phyloP scores from a whole-genome alignment of 495 filamentous ascomycete species.

The Beverwykella pulmonaria region DNA sequence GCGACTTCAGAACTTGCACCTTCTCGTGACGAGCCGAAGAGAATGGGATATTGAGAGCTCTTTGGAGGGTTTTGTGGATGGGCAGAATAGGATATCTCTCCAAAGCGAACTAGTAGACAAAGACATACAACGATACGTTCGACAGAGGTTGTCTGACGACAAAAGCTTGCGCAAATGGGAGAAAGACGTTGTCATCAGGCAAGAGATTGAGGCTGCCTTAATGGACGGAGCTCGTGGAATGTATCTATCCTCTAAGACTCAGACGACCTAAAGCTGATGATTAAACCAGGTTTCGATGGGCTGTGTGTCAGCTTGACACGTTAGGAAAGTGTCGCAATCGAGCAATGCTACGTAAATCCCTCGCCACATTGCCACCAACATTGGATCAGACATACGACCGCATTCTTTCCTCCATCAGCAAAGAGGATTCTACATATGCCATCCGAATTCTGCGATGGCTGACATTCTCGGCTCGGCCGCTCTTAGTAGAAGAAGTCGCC shows the following conservation, averaged over 20 bases:
- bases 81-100: slow-evolving; percentile 14
- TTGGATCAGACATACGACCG: slow-evolving; percentile 23
- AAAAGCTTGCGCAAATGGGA: slow-evolving; percentile 20
- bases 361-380: background rate
- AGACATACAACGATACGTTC: slow-evolving; percentile 33
- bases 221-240: slow-evolving; percentile 31
- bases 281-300: slow-evolving; percentile 17
- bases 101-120: slow-evolving; percentile 25
- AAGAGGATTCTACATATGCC: slow-evolving; percentile 1
- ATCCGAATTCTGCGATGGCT: slow-evolving; percentile 22
- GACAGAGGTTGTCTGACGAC: slow-evolving; percentile 18
- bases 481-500: slow-evolving; percentile 9
- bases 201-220: slow-evolving; percentile 19
- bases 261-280: background rate
- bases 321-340: slow-evolving; percentile 2
- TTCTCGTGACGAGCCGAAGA: slow-evolving; percentile 33
- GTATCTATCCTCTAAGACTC: slow-evolving; percentile 1
- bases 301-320: slow-evolving; percentile 15
- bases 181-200: slow-evolving; percentile 4
- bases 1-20: slow-evolving; percentile 19
- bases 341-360: background rate
- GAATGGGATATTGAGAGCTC: slow-evolving; percentile 32
- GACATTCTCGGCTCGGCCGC: background rate
- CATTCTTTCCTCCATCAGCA: slow-evolving; percentile 2
- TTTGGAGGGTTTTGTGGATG: slow-evolving; percentile 7